Base-by-base conservation (phyloP, 2,329 filamentous ascomycete species). In the Aspergillus niger region DNA sequence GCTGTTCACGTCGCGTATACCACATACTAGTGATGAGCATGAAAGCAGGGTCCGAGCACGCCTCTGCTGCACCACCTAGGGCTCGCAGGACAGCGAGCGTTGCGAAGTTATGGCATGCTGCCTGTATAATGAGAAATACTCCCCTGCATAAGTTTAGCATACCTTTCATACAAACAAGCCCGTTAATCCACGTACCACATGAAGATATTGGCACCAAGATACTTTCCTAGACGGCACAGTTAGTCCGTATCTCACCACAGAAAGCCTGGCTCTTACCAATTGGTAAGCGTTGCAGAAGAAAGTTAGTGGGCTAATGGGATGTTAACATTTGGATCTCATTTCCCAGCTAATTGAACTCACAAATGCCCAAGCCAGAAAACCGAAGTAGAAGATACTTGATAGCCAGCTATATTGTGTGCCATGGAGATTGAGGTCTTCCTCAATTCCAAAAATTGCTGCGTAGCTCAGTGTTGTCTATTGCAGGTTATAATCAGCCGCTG, bases 1-100 rank as follows among this genome's bases (percentile, higher is more conserved):
- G 86, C 66, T 89, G 87, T 66, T 90, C 84, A 3, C 80, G 77
- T 8, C 86, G 79, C 1, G 86, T 88, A 65, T 88, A 86, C 82
- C 85, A 90, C 85, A 88, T 88, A 4, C 81, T 81, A 0, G 86
- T 89, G 38, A 89, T 85, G 1, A 89, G 73, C 79, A 89, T 86
- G 61, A 89, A 86, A 0, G 80, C 82, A 1, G 86, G 86, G 66
- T 86, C 85, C 2, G 82, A 76, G 56, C 81, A 83, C 0, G 85
- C 83, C 71, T 87, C 85, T 2, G 82, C 81, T 3, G 84, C 79
- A 30, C 85, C 86, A 2, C 84, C 80, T 5, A 88, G 76, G 26
- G 83, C 83, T 47, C 86, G 81, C 47, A 87, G 79, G 3, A 80
- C 79, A n/a, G 83, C 83, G 13, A 88, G 78, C 0, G 82, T 81